Conservation (phyloP, 306 rosid genomes). For the Amphicarpaea edgeworthii region DNA sequence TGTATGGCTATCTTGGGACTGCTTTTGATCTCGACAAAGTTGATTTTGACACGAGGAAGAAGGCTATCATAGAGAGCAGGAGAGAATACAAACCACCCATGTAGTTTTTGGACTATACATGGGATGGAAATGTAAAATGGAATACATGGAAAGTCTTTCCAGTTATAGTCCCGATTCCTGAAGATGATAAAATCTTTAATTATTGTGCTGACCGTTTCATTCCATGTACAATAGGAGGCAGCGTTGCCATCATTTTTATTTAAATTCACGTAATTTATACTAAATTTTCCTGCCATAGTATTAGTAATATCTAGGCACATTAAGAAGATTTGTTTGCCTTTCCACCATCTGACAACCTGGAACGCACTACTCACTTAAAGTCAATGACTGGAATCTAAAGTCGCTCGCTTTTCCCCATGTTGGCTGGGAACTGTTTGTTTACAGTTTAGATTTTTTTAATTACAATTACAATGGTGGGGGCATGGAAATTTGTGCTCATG, state of each 20-base stretch:
- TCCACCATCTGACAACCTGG: slow-evolving; percentile 49
- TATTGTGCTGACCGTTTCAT: slow-evolving; percentile 41
- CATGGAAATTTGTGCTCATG: slow-evolving; percentile 5
- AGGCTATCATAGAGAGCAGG: slow-evolving; percentile 72
- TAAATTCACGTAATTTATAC: slow-evolving; percentile 18
- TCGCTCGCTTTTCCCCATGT: slow-evolving; percentile 31
- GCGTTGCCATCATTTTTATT: slow-evolving; percentile 16
- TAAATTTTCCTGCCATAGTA: slow-evolving; percentile 37
- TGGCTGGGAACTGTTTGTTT: slow-evolving; percentile 43
- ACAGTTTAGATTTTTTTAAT: not conserved
- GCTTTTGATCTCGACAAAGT: slow-evolving; percentile 88
- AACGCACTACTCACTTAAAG: slow-evolving; percentile 39
- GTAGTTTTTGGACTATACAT: slow-evolving; percentile 51
- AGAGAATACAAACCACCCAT: slow-evolving; percentile 66
- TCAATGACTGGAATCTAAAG: slow-evolving; percentile 40
- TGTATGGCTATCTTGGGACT: slow-evolving; percentile 91
- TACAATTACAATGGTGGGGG: slow-evolving; percentile 26
- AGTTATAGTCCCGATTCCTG: slow-evolving; percentile 34
- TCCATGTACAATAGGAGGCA: slow-evolving; percentile 45
- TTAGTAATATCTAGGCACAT: slow-evolving; percentile 25
- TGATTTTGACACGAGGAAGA: slow-evolving; percentile 94
- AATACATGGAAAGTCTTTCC: slow-evolving; percentile 31
- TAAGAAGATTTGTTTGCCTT: slow-evolving; percentile 37
- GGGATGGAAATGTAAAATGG: slow-evolving; percentile 45
- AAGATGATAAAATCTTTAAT: slow-evolving; percentile 45